phyloP scores from a whole-genome alignment of 176 grass and related monocot genomes.

The Tuctoria greenei region DNA sequence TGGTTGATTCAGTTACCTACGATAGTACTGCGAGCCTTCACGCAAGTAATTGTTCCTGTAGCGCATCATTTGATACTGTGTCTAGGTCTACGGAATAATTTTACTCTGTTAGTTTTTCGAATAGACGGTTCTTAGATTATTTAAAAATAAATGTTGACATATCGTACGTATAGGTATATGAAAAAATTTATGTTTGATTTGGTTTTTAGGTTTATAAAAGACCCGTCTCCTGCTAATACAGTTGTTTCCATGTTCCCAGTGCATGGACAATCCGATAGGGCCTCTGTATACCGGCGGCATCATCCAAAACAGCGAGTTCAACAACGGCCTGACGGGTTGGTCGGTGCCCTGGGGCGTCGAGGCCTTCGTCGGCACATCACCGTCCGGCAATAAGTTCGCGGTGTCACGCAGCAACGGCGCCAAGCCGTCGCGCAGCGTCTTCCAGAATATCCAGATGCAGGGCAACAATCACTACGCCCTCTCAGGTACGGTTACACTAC shows the following conservation, averaged over 20 bases:
- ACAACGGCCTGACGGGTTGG: slow-evolving; percentile 50
- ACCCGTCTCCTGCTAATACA: not conserved
- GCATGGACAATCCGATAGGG: slow-evolving; percentile 44
- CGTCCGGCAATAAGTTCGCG: slow-evolving; percentile 47
- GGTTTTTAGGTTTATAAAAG: not conserved
- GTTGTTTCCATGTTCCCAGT: slow-evolving; percentile 40
- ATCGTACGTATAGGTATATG: too few relatives aligned
- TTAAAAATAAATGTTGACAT: too few relatives aligned
- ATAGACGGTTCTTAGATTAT: too few relatives aligned
- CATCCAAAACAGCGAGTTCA: slow-evolving; percentile 65
- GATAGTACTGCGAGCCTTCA: slow-evolving; percentile 53
- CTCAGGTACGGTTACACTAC: slow-evolving; percentile 40
- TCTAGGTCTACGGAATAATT: too few relatives aligned
- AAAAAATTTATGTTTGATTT: too few relatives aligned
- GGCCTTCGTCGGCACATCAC: slow-evolving; percentile 31
- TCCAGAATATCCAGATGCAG: slow-evolving; percentile 57
- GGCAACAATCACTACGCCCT: slow-evolving; percentile 49
- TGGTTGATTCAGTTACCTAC: slow-evolving; percentile 46
- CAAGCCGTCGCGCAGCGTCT: slow-evolving; percentile 40
- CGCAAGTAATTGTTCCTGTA: slow-evolving; percentile 49
- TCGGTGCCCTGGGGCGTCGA: slow-evolving; percentile 18
- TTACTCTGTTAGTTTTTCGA: too few relatives aligned
- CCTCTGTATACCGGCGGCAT: slow-evolving; percentile 66
- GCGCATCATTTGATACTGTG: too few relatives aligned
- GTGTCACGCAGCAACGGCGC: not conserved